phyloP scores from a whole-genome alignment of 2,329 filamentous ascomycete species.

The Grosmannia penicillata region DNA sequence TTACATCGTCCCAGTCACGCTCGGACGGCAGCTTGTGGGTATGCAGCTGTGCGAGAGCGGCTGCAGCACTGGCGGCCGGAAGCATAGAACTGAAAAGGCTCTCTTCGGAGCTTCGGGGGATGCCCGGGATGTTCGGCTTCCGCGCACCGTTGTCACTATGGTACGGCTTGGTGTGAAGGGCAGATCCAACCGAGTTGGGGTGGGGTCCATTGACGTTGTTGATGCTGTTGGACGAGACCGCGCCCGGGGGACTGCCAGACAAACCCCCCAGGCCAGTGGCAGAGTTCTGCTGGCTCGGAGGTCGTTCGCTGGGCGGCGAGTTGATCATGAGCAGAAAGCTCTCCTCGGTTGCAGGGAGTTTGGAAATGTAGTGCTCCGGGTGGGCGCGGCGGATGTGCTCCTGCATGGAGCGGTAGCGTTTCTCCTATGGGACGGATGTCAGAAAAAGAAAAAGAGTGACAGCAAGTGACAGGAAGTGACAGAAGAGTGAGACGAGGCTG shows the following conservation, averaged over 20 bases:
- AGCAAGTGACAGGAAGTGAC: not conserved
- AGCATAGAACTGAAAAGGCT: constrained; percentile 46
- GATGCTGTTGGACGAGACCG: not conserved
- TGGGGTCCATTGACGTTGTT: constrained; percentile 1
- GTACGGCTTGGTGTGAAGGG: constrained; percentile 29
- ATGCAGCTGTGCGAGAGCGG: constrained; percentile 70
- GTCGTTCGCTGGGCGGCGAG: constrained; percentile 49
- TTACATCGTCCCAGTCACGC: constrained; percentile 63
- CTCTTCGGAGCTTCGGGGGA: constrained; percentile 56
- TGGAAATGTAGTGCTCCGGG: constrained; percentile 92
- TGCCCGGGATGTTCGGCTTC: constrained; percentile 50
- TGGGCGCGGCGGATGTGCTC: constrained; percentile 97
- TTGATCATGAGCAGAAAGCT: constrained; percentile 96
- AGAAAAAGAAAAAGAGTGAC: constrained; percentile 18
- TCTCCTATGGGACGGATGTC: constrained; percentile 17
- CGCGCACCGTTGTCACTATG: constrained; percentile 51
- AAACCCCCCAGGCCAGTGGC: constrained; percentile 12
- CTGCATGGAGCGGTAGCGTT: constrained; percentile 85
- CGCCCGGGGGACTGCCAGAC: constrained; percentile 1
- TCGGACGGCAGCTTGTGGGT: constrained; percentile 57
- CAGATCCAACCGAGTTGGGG: not conserved
- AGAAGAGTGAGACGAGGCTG: no score
- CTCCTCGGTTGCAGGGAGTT: constrained; percentile 94
- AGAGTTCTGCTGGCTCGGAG: constrained; percentile 19
- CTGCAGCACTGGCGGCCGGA: constrained; percentile 64